Evolutionary conservation across 1,284 basidiomycete genomes (phyloP).

Genomic region (Caloboletus inedulis): DNA sequence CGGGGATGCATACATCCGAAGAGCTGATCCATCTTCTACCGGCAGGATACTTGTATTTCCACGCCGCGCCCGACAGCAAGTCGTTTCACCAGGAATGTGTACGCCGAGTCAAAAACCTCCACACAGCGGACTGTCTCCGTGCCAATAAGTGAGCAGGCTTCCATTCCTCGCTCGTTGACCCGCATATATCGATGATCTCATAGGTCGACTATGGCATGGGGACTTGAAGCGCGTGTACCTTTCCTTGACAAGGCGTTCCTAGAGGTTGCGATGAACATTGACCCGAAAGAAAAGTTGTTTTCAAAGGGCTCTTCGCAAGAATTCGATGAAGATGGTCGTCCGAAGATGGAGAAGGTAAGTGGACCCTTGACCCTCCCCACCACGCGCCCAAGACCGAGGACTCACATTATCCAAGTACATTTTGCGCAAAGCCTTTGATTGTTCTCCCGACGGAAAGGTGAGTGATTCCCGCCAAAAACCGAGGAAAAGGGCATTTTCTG

Average conservation of each 20-base stretch:
- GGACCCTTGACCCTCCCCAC: slow-evolving; percentile 4
- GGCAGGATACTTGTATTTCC: slow-evolving; percentile 97
- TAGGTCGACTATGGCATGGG: slow-evolving; percentile 99
- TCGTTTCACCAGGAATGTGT: slow-evolving; percentile 97
- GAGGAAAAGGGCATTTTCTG: neutral
- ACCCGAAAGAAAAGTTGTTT: slow-evolving; percentile 90
- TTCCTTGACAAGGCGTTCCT: slow-evolving; percentile 98
- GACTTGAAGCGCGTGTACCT: slow-evolving; percentile 96
- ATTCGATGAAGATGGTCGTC: slow-evolving; percentile 80
- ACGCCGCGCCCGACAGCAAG: slow-evolving; percentile 87
- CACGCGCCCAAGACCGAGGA: neutral
- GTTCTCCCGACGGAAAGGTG: slow-evolving; percentile 79
- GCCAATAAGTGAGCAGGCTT: slow-evolving; percentile 82
- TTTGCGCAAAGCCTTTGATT: slow-evolving; percentile 95
- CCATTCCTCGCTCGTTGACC: slow-evolving; percentile 1
- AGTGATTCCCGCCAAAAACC: slow-evolving; percentile 4
- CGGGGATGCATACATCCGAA: neutral
- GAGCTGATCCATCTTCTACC: slow-evolving; percentile 1
- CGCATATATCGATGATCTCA: slow-evolving; percentile 3
- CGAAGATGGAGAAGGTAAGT: slow-evolving; percentile 89
- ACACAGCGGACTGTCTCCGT: slow-evolving; percentile 95
- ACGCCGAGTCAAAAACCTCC: slow-evolving; percentile 95
- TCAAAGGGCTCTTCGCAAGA: slow-evolving; percentile 76
- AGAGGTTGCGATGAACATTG: slow-evolving; percentile 90
- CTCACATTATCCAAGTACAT: slow-evolving; percentile 67